Evolutionary conservation across 2,329 filamentous ascomycete genomes (phyloP).

Genomic region (Escovopsis sp.): DNA sequence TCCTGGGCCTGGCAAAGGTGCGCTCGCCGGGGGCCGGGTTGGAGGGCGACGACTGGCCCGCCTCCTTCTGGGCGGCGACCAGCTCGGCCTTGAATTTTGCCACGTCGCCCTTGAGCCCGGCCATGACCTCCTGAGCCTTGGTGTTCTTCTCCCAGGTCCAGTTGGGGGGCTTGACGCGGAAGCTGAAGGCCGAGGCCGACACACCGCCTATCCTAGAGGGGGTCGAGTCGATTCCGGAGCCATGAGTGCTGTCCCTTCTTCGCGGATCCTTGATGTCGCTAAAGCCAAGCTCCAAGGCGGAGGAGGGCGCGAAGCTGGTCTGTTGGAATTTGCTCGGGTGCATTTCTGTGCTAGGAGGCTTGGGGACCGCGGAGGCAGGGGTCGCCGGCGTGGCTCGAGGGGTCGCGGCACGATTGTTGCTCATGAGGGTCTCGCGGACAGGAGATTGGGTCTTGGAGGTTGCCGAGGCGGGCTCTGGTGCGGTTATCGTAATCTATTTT

Average conservation of each 20-base stretch:
- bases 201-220: constrained; percentile 43
- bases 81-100: constrained; percentile 56
- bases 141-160: constrained; percentile 41
- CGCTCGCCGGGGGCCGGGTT: constrained; percentile 34
- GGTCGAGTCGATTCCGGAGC: constrained; percentile 34
- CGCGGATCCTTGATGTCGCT: constrained; percentile 43
- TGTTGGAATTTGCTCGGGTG: constrained; percentile 72
- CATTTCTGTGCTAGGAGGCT: constrained; percentile 70
- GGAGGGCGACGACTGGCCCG: constrained; percentile 24
- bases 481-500: constrained; percentile 15
- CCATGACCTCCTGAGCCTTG: constrained; percentile 45
- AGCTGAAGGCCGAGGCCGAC: constrained; percentile 49
- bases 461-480: constrained; percentile 26
- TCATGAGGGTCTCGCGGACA: constrained; percentile 13
- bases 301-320: constrained; percentile 63
- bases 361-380: constrained; percentile 51
- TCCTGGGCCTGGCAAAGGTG: constrained; percentile 67
- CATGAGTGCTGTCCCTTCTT: constrained; percentile 17
- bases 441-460: constrained; percentile 28
- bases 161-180: constrained; percentile 47
- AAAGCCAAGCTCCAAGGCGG: constrained; percentile 71
- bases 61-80: constrained; percentile 44
- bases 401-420: constrained; percentile 20
- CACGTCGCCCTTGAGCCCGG: constrained; percentile 58
- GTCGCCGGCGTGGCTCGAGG: constrained; percentile 29